Evolutionary conservation across 2,329 filamentous ascomycete species (phyloP), one percentile per base, ranked within the genome.

Genomic region (Cytospora paraplurivora): DNA sequence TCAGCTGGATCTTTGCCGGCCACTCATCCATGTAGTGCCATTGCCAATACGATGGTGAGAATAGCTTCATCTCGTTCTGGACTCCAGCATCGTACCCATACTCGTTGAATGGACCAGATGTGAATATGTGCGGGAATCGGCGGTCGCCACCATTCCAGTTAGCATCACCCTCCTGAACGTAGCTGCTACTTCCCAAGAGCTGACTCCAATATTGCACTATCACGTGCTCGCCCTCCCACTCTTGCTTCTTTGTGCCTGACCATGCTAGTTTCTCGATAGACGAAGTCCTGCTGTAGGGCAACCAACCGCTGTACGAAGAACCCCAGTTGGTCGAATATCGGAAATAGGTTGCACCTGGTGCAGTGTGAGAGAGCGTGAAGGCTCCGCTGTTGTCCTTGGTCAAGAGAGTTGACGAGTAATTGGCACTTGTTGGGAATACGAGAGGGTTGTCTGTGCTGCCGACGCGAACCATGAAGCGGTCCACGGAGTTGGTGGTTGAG

Each of bases 261-360:
- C 86, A 88, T 5, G 76, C 68, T 64, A 83, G 79, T 34, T 76
- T 69, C 12, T 78, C 65, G n/a, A 88, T 75, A 13, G 78, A 79
- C 4, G 76, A 83, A 8, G 80, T 81, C 27, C 81, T 80, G 33
- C 70, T 70, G 70, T 88, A 88, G 10, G 77, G 72, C 27, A 77
- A 71, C 86, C 86, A 88, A 4, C 82, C 73, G 41, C 82, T 86
- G 75, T 82, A 89, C 0, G 79, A 77, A 3, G 79, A 82, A n/a
- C 82, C 84, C 79, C 84, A 88, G 62, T 85, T 86, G 34, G 83
- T 80, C 6, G 83, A 84, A 69, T 86, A 88, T 17, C 85, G 83
- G 74, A 81, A 88, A 69, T 79, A 81, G 71, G 85, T 81, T 17
- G 86, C 86, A 27, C 86, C 86, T 21, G 84, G 76, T 12, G 86